Evolutionary conservation across 805 yeast genomes (phyloP).

Genomic region (Wickerhamomyces xylosicus): DNA sequence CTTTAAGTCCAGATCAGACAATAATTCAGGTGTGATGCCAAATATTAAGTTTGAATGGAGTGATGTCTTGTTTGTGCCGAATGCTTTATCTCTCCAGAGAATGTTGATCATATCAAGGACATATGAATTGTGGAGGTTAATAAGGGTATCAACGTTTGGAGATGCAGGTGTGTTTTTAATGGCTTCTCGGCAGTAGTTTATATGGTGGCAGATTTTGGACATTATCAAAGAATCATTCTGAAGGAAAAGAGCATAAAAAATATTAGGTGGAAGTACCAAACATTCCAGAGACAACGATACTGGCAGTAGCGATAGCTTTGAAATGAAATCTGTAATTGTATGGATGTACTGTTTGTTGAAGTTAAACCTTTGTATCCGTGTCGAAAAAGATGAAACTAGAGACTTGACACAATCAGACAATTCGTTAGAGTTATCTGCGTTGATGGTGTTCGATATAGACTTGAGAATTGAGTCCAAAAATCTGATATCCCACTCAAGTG

Average conservation of each 20-base stretch:
- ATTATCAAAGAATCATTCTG: conserved; percentile 33
- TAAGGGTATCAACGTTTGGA: conserved; percentile 17
- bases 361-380: too few species aligned
- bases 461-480: too few species aligned
- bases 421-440: too few species aligned
- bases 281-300: too few species aligned
- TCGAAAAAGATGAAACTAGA: too few species aligned
- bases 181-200: conserved; percentile 24
- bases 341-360: too few species aligned
- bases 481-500: too few species aligned
- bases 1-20: conserved; percentile 13
- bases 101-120: conserved; percentile 47
- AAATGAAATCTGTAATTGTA: too few species aligned
- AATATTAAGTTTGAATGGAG: conserved; percentile 18
- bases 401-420: too few species aligned
- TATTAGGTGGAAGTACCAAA: conserved; percentile 27
- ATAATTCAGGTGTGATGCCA: conserved; percentile 21
- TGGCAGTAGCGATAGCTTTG: too few species aligned
- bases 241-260: conserved; percentile 29
- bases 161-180: conserved; percentile 7
- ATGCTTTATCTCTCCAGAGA: conserved; percentile 46
- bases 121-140: conserved; percentile 33
- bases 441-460: too few species aligned
- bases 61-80: conserved; percentile 23
- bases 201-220: conserved; percentile 35